Percentiles rank a stretch among this genome's conserved stretches.
Conservation (phyloP, 2,329 filamentous ascomycete genomes). For the Tolypocladium amazonense region DNA sequence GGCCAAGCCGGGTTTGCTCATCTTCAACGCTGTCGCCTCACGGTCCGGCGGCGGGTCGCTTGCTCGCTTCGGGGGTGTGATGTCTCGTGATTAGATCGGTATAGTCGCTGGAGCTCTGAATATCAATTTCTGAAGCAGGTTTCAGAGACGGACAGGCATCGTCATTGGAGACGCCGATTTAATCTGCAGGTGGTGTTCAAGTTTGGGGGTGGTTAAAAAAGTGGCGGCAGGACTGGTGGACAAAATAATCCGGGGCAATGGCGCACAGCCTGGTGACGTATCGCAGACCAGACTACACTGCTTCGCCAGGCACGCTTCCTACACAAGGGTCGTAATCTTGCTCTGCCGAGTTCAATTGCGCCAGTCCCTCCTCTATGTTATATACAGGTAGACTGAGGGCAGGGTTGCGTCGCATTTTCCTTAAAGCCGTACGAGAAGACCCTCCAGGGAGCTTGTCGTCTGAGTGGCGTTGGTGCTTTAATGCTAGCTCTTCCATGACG, state of each 20-base stretch:
- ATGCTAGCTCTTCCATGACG: not conserved
- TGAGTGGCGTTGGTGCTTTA: not conserved
- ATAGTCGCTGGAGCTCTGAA: not conserved
- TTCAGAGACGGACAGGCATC: not conserved
- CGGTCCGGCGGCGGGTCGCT: not conserved
- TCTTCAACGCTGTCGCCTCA: conserved; percentile 12
- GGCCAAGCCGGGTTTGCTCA: conserved; percentile 38
- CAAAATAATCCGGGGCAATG: not conserved
- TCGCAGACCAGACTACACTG: not conserved
- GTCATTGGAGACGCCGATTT: not conserved
- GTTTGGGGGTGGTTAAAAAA: not conserved
- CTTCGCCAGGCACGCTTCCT: not conserved
- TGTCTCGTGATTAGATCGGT: not conserved
- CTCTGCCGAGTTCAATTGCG: not conserved
- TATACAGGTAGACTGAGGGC: not conserved
- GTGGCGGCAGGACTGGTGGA: not conserved
- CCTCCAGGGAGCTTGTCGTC: not conserved
- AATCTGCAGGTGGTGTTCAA: not conserved
- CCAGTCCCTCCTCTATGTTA: not conserved
- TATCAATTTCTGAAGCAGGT: not conserved
- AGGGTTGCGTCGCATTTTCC: not conserved
- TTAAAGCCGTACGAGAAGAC: not conserved
- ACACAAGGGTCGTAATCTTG: not conserved
- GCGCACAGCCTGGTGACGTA: not conserved
- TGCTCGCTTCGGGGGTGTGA: not conserved